A percentile compares a stretch with the other conserved stretches of the same genome.
These are phyloP conservation scores for Carex scoparia DNA, from an alignment of 176 grass and related monocot species.

Conservation along the genomic window DNA sequence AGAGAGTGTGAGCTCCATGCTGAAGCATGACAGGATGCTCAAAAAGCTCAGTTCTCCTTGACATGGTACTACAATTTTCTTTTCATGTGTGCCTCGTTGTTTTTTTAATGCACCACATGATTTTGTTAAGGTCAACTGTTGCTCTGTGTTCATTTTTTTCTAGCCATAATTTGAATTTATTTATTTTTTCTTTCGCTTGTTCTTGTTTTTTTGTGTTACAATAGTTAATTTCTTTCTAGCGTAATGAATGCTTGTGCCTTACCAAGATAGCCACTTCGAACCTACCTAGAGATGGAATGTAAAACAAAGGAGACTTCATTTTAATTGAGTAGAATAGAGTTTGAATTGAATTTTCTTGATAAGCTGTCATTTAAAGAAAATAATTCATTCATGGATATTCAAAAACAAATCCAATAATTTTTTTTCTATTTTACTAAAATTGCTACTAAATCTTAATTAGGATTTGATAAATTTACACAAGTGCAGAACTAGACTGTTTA, in stretches of 20 bases:
- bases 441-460: too few relatives aligned
- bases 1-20: constrained; percentile 69
- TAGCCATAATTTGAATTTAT: background rate
- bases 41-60: constrained; percentile 40
- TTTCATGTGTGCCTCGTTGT: background rate
- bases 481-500: too few relatives aligned
- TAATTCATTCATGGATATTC: too few relatives aligned
- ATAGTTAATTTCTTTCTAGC: background rate
- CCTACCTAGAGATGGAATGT: background rate
- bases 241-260: background rate
- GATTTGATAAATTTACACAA: too few relatives aligned
- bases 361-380: too few relatives aligned
- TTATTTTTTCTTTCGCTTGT: background rate
- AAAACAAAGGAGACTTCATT: too few relatives aligned
- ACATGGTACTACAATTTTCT: background rate
- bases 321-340: too few relatives aligned
- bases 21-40: constrained; percentile 81
- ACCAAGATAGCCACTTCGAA: background rate
- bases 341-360: too few relatives aligned
- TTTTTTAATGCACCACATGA: background rate
- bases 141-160: background rate
- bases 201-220: background rate
- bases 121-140: background rate
- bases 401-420: too few relatives aligned
- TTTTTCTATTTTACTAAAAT: too few relatives aligned